Evolutionary conservation across 306 rosid genomes (phyloP), one percentile per base, ranked within the genome.

Genomic region (Cucumis melo): DNA sequence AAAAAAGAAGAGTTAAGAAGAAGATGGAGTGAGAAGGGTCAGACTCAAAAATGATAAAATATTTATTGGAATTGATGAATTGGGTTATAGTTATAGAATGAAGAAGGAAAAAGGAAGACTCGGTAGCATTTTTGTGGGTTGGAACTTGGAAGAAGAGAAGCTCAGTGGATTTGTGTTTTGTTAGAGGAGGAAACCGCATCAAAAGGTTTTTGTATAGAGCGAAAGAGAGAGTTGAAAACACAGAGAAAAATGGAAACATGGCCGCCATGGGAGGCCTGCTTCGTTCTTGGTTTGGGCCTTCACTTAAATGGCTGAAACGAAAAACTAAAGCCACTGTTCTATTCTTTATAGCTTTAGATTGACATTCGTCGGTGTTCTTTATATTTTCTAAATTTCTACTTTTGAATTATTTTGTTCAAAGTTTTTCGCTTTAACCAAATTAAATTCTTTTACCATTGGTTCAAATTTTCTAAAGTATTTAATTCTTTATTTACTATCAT

Each of bases 201-300:
- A 19, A 64, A 39, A 4, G 74, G 65, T 24, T 60, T 60, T 41
- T 8, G 29, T 41, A 32, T 64, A 36, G 72, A 34, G 11, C 3
- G 68, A 15, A 21, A 63, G 46, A 16, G 72, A 64, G 15, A 42
- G 34, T 20, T 41, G 54, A 42, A 39, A 20, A 10, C 34, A 13
- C 54, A 67, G 57, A 46, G 39, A 44, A 20, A 46, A 59, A 5
- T 59, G 8, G 65, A 6, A 44, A 68, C 55, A 68, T 44, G 75
- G 75, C 75, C 75, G 54, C 75, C 75, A 71, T 71, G 58, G 39
- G 75, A 71, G 58, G 75, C 75, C 75, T 71, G 41, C 75, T 71
- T 68, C 74, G 6, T 71, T 68, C 34, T 68, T 44, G 58, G 58
- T 71, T 71, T 71, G 75, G 75, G 75, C 75, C 75, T 71, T 71